phyloP scores from a whole-genome alignment of 2,329 filamentous ascomycete species.

The Botrytis medusae region DNA sequence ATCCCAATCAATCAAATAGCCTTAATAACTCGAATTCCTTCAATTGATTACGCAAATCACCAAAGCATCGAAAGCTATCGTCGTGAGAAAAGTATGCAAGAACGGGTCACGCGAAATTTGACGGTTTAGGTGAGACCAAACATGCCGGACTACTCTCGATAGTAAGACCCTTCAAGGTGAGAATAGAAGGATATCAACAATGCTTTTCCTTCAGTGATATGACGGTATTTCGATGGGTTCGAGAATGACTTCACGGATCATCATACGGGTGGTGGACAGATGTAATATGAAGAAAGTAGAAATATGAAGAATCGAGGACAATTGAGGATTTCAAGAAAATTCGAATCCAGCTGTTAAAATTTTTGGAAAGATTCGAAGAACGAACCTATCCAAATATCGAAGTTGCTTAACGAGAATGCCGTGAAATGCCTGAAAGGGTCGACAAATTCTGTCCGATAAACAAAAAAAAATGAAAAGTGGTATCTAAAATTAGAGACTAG shows the following conservation, averaged over 20 bases:
- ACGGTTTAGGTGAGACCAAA: background rate
- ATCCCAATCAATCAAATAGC: conserved; percentile 10
- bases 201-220: conserved; percentile 21
- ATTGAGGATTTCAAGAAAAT: background rate
- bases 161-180: background rate
- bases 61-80: background rate
- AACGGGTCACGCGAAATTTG: background rate
- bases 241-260: conserved; percentile 23
- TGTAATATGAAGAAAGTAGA: background rate
- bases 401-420: background rate
- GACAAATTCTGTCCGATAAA: conserved; percentile 8
- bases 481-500: background rate
- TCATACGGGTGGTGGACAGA: conserved; percentile 17
- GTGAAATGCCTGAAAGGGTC: background rate
- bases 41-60: background rate
- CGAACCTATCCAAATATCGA: background rate
- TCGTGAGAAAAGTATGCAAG: conserved; percentile 19
- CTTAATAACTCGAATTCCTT: background rate
- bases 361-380: background rate
- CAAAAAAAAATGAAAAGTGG: background rate
- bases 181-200: conserved; percentile 13
- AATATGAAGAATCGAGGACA: conserved; percentile 7
- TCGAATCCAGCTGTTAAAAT: background rate
- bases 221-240: conserved; percentile 15
- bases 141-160: background rate